These are phyloP conservation scores for Chlorella sp. DNA, from an alignment of 139 green algal species.

Conservation along the genomic window DNA sequence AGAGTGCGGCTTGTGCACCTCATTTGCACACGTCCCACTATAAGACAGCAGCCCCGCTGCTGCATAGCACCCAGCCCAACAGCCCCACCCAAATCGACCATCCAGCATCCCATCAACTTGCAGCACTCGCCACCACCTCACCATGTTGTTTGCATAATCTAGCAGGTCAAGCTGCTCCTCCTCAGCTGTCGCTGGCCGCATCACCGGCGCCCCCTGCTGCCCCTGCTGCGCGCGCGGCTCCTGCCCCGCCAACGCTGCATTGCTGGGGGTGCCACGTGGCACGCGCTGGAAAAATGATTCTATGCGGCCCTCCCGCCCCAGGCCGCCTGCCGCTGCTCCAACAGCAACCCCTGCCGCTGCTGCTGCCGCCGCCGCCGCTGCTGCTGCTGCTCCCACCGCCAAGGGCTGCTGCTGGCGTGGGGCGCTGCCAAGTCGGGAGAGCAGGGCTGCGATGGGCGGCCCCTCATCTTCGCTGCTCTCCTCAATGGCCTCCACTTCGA, in stretches of 20 bases:
- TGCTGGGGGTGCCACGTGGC: not conserved
- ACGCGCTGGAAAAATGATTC: conserved; percentile 8
- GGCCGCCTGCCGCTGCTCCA: not conserved
- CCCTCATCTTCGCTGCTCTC: conserved; percentile 24
- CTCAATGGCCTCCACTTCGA: conserved; percentile 15
- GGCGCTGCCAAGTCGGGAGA: not conserved
- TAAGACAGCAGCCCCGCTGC: not conserved
- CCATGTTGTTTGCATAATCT: conserved; percentile 58
- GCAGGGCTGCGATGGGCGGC: not conserved
- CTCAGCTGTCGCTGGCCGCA: conserved; percentile 4
- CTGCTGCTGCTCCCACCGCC: not conserved
- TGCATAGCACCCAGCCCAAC: not conserved
- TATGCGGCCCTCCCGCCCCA: not conserved
- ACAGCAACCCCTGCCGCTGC: not conserved
- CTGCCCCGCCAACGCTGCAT: not conserved
- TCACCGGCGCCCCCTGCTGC: not conserved
- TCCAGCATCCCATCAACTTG: not conserved
- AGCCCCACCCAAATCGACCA: no score
- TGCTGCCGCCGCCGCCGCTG: not conserved
- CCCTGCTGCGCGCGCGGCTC: not conserved
- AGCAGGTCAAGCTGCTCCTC: conserved; percentile 50
- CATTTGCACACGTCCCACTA: no score
- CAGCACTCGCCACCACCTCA: not conserved
- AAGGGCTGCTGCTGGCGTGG: not conserved
- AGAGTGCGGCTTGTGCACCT: no score